phyloP scores from a whole-genome alignment of 129 eudicot genomes.

The Cynara cardunculus region DNA sequence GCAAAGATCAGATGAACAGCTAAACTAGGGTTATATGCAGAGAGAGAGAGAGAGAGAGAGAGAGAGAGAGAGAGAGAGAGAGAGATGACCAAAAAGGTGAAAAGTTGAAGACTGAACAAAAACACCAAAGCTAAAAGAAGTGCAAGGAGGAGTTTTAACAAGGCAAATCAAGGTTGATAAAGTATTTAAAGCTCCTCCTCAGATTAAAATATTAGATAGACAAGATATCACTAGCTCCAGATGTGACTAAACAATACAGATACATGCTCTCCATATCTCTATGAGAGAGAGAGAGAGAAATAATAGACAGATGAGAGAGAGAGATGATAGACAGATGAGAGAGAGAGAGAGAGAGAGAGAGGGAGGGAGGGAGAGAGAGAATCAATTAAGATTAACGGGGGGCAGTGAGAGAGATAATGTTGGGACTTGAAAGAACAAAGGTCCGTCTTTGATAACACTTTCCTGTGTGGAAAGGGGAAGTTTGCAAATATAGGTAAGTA shows the following conservation, averaged over 20 bases:
- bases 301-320: not conserved
- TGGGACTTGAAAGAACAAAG: conserved; percentile 45
- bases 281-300: not conserved
- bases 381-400: conserved; percentile 31
- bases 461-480: conserved; percentile 40
- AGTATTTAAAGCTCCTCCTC: conserved; percentile 34
- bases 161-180: conserved; percentile 31
- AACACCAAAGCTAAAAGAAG: conserved; percentile 56
- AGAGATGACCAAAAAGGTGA: conserved; percentile 41
- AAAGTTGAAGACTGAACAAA: conserved; percentile 54
- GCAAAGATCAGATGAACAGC: conserved; percentile 26
- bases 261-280: not conserved
- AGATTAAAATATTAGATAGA: conserved; percentile 30
- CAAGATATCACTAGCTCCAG: conserved; percentile 32
- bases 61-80: not conserved
- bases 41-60: not conserved
- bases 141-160: conserved; percentile 22
- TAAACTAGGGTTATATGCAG: conserved; percentile 23
- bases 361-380: conserved; percentile 18
- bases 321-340: not conserved
- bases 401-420: conserved; percentile 38
- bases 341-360: conserved; percentile 21
- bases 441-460: conserved; percentile 35
- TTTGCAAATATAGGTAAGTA: conserved; percentile 30
- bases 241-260: conserved; percentile 32